Conservation (phyloP, 192 early-diverging fungal genomes). For the Mortierella antarctica region DNA sequence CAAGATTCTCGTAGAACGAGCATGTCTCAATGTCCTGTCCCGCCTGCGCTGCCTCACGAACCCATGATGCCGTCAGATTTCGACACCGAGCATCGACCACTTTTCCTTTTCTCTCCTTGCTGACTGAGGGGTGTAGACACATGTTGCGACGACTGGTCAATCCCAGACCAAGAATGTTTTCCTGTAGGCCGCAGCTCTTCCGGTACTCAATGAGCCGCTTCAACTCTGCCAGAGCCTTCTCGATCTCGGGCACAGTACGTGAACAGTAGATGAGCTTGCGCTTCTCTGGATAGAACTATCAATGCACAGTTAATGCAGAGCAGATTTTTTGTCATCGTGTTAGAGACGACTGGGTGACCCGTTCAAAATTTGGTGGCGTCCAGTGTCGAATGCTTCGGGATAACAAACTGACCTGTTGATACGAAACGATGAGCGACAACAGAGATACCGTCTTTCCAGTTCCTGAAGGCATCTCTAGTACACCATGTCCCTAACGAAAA, state of each 20-base stretch:
- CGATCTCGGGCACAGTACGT: conserved; percentile 99
- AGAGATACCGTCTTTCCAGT: conserved; percentile 99
- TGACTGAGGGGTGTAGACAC: conserved; percentile 91
- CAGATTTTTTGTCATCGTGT: not conserved
- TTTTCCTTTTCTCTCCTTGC: conserved; percentile 87
- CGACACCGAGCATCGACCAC: conserved; percentile 92
- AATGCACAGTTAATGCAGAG: not conserved
- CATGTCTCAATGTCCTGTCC: conserved; percentile 47
- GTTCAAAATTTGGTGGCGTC: conserved; percentile 37
- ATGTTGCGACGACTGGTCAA: conserved; percentile 94
- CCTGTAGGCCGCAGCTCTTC: conserved; percentile 70
- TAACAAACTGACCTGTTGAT: conserved; percentile 77
- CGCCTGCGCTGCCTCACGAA: conserved; percentile 75
- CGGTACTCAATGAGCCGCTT: conserved; percentile 92
- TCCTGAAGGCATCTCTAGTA: conserved; percentile 99
- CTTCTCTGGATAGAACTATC: conserved; percentile 84
- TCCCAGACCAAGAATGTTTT: conserved; percentile 91
- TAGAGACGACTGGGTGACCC: not conserved
- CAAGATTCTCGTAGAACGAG: conserved; percentile 65
- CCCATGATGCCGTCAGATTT: conserved; percentile 93
- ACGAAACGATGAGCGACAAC: conserved; percentile 94
- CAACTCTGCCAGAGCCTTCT: conserved; percentile 97
- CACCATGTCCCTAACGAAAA: conserved; percentile 83
- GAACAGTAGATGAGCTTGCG: conserved; percentile 99
- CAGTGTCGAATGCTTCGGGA: not conserved